Percentiles rank a stretch among this genome's conserved stretches.
phyloP scores from a whole-genome alignment of 805 yeast species.

The Nakazawaea siamensis region DNA sequence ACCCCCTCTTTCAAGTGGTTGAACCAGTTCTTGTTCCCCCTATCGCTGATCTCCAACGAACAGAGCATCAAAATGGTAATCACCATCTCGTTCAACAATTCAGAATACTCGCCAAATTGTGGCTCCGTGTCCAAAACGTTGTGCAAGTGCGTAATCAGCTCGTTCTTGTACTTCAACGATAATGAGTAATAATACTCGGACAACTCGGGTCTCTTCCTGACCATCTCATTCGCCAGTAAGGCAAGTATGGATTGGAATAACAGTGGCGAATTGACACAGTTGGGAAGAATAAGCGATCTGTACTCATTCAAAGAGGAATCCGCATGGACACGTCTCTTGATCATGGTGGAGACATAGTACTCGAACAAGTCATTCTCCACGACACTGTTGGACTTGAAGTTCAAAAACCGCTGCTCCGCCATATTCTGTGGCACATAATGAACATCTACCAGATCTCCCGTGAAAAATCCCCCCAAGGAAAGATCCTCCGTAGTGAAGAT shows the following conservation, averaged over 20 bases:
- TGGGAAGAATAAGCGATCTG: slow-evolving; percentile 8
- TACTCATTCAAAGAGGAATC: slow-evolving; percentile 7
- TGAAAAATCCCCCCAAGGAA: slow-evolving; percentile 1
- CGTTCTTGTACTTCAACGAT: slow-evolving; percentile 19
- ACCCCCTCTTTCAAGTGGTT: slow-evolving; percentile 22
- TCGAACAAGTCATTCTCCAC: slow-evolving; percentile 10
- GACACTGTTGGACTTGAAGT: slow-evolving; percentile 7
- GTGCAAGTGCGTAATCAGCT: slow-evolving; percentile 21
- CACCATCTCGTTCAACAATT: slow-evolving; percentile 19
- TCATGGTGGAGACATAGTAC: slow-evolving; percentile 9
- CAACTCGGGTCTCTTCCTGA: slow-evolving; percentile 6
- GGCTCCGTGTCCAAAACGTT: slow-evolving; percentile 17
- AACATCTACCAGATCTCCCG: not conserved
- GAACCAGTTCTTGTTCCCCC: slow-evolving; percentile 21
- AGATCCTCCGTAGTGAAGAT: not conserved
- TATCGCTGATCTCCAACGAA: slow-evolving; percentile 23
- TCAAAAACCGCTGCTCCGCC: slow-evolving; percentile 1
- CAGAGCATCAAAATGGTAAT: slow-evolving; percentile 22
- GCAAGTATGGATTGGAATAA: slow-evolving; percentile 10
- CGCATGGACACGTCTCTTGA: slow-evolving; percentile 7
- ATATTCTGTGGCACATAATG: slow-evolving; percentile 2
- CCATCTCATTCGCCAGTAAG: slow-evolving; percentile 9
- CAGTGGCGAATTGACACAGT: slow-evolving; percentile 8
- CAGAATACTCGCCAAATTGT: slow-evolving; percentile 12
- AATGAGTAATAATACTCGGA: slow-evolving; percentile 5